phyloP scores from a whole-genome alignment of 345 rosid species.

The Lepidium sativum region DNA sequence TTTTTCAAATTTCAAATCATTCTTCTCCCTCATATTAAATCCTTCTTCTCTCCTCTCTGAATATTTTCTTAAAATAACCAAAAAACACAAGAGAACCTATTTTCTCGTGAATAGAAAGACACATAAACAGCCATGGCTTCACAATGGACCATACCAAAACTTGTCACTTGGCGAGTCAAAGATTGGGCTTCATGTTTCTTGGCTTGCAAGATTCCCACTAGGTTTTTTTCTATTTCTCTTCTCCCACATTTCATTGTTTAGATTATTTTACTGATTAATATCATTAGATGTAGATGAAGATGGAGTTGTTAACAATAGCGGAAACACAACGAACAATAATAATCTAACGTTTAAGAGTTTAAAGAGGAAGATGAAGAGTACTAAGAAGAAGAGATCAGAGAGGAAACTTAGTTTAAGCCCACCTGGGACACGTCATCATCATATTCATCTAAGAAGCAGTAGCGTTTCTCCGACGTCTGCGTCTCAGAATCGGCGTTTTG shows the following conservation, averaged over 20 bases:
- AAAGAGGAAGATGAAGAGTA: slow-evolving; percentile 21
- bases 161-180: slow-evolving; percentile 50
- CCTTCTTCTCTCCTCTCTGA: neutral
- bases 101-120: neutral
- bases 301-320: slow-evolving; percentile 9
- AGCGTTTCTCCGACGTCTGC: slow-evolving; percentile 24
- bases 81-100: neutral
- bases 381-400: slow-evolving; percentile 22
- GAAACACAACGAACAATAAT: slow-evolving; percentile 6
- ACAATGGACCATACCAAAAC: slow-evolving; percentile 39
- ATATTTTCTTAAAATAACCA: neutral
- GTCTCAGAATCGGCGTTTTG: slow-evolving; percentile 11
- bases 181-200: slow-evolving; percentile 63
- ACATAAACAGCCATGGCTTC: slow-evolving; percentile 29
- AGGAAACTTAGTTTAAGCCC: slow-evolving; percentile 22
- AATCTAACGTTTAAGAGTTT: slow-evolving; percentile 15
- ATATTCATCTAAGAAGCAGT: slow-evolving; percentile 19
- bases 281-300: slow-evolving; percentile 33
- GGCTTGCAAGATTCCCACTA: slow-evolving; percentile 42
- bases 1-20: slow-evolving; percentile 49
- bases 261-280: neutral
- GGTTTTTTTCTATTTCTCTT: slow-evolving; percentile 24
- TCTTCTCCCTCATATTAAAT: slow-evolving; percentile 22
- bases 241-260: neutral
- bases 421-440: slow-evolving; percentile 24